Evolutionary conservation across 495 filamentous ascomycete species (phyloP).

Genomic region (Apiosordaria backusii): DNA sequence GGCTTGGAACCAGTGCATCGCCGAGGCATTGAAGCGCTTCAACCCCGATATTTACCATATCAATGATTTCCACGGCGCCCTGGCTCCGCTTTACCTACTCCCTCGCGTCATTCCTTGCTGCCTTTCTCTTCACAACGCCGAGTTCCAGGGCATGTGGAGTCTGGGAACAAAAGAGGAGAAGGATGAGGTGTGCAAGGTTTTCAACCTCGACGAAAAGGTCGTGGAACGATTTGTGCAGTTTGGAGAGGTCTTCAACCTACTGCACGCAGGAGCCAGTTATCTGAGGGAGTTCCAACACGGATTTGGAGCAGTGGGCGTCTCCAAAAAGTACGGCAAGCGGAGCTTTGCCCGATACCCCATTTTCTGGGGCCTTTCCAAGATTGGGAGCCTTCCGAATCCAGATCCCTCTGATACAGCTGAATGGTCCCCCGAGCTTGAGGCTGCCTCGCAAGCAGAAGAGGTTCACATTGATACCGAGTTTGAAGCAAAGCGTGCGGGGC

Average conservation of each 20-base stretch:
- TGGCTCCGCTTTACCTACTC: conserved; percentile 65
- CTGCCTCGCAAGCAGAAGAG: conserved; percentile 37
- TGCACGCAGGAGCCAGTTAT: conserved; percentile 68
- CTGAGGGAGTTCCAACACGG: conserved; percentile 70
- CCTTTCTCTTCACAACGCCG: conserved; percentile 51
- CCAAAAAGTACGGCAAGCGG: conserved; percentile 69
- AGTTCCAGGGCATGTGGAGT: conserved; percentile 68
- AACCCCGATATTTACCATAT: conserved; percentile 71
- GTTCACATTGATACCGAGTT: conserved; percentile 53
- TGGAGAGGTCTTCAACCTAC: conserved; percentile 65
- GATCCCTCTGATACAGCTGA: conserved; percentile 69
- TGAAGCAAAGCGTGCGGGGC: conserved; percentile 51
- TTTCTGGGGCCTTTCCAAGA: conserved; percentile 69
- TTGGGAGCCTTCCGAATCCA: conserved; percentile 68
- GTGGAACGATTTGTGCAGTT: conserved; percentile 59
- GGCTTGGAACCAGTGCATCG: conserved; percentile 69
- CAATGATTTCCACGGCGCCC: conserved; percentile 73
- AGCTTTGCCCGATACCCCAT: conserved; percentile 72
- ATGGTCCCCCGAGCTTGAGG: conserved; percentile 50
- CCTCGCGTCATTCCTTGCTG: conserved; percentile 58
- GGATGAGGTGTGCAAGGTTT: conserved; percentile 65
- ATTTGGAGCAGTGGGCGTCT: conserved; percentile 71
- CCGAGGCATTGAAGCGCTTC: conserved; percentile 54
- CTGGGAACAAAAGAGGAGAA: conserved; percentile 62
- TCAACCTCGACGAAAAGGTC: conserved; percentile 53